A percentile compares a stretch with the other conserved stretches of the same genome.
Evolutionary conservation across 2,329 filamentous ascomycete species (phyloP).

Genomic region (Incumbomyces lentus): DNA sequence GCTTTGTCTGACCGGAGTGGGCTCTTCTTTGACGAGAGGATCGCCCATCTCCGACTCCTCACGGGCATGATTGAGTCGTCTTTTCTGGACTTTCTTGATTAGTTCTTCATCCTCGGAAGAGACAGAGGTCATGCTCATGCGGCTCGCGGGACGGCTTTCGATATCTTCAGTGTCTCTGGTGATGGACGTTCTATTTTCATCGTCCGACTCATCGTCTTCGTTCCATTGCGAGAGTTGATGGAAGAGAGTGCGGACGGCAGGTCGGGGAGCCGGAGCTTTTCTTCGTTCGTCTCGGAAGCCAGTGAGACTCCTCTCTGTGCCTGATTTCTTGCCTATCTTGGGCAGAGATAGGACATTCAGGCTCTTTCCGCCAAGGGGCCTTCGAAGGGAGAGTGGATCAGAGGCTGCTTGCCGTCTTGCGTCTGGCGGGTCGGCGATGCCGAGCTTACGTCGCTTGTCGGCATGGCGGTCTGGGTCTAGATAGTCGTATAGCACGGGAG

Average conservation of each 20-base stretch:
- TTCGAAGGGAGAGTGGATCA: conserved; percentile 41
- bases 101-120: conserved; percentile 44
- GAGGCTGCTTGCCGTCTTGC: conserved; percentile 46
- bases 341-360: conserved; percentile 58
- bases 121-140: conserved; percentile 45
- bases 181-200: conserved; percentile 59
- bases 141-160: conserved; percentile 71
- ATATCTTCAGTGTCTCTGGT: conserved; percentile 73
- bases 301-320: conserved; percentile 48
- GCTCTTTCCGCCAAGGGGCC: conserved; percentile 23
- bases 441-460: conserved; percentile 68
- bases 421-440: conserved; percentile 60
- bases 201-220: conserved; percentile 80
- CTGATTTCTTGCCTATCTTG: conserved; percentile 59
- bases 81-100: conserved; percentile 18
- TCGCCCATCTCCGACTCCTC: conserved; percentile 21
- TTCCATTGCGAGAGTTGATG: conserved; percentile 64
- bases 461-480: conserved; percentile 73
- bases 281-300: conserved; percentile 61
- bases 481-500: conserved; percentile 67
- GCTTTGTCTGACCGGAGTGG: conserved; percentile 15
- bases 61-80: conserved; percentile 13
- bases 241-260: conserved; percentile 66
- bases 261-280: conserved; percentile 46
- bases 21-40: conserved; percentile 19